These are phyloP conservation scores for Saccharomyces hybrid DNA, from an alignment of 1,139 yeast genomes.

Conservation along the genomic window DNA sequence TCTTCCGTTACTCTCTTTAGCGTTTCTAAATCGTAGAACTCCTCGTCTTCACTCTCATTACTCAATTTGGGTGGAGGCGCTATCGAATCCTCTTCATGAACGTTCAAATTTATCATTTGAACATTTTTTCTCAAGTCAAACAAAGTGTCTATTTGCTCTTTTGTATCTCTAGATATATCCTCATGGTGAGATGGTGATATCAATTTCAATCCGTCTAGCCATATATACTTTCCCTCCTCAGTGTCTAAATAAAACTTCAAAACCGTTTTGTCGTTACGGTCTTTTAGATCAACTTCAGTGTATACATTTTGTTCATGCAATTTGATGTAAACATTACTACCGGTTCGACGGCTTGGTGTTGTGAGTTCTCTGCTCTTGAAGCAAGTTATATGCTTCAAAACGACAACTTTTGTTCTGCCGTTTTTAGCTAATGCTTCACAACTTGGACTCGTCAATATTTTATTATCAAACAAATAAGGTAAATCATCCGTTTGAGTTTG, in stretches of 20 bases:
- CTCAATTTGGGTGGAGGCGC: constrained; percentile 9
- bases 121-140: constrained; percentile 56
- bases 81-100: constrained; percentile 25
- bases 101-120: constrained; percentile 50
- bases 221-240: constrained; percentile 58
- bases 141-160: constrained; percentile 49
- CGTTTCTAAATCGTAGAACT: constrained; percentile 39
- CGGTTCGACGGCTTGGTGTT: constrained; percentile 11
- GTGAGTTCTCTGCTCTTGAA: constrained; percentile 21
- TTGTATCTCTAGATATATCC: constrained; percentile 46
- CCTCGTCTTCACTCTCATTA: constrained; percentile 34
- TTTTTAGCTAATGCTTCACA: constrained; percentile 38
- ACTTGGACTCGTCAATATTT: constrained; percentile 33
- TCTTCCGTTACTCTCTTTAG: constrained; percentile 37
- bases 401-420: constrained; percentile 38
- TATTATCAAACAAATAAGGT: constrained; percentile 53
- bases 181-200: constrained; percentile 31
- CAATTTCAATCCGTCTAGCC: constrained; percentile 76
- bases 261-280: constrained; percentile 37
- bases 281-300: constrained; percentile 46
- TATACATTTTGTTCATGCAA: constrained; percentile 49
- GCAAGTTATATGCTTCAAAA: constrained; percentile 21
- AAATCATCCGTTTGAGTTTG: constrained; percentile 38
- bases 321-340: constrained; percentile 39
- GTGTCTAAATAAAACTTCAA: constrained; percentile 65